Percentiles rank a stretch among this genome's conserved stretches.
Conservation (phyloP, 345 rosid genomes). For the Stellera chamaejasme region DNA sequence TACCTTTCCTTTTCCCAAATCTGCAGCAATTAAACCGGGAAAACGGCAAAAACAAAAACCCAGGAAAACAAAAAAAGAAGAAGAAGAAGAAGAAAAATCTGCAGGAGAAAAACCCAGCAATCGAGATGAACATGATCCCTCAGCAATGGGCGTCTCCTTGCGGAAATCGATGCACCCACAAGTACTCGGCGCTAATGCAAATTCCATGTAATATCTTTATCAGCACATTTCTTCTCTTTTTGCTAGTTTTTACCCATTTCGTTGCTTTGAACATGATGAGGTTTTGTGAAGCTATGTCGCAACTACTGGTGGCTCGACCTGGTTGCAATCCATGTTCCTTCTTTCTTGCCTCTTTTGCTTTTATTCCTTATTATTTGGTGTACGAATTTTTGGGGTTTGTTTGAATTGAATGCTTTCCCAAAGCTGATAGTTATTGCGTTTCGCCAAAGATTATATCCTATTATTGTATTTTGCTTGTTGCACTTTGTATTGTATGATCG, state of each 20-base stretch:
- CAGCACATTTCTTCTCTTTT: background rate
- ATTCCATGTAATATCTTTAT: slow-evolving; percentile 51
- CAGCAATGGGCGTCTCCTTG: slow-evolving; percentile 90
- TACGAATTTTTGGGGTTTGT: background rate
- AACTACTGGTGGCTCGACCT: background rate
- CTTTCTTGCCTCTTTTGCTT: background rate
- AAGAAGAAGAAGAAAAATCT: slow-evolving; percentile 15
- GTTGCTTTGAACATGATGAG: too few species aligned
- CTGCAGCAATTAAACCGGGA: too few species aligned
- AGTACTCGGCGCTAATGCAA: slow-evolving; percentile 73
- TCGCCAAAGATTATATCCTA: too few species aligned
- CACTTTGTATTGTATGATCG: too few species aligned
- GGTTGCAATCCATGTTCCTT: background rate
- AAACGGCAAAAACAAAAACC: too few species aligned
- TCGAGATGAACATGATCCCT: slow-evolving; percentile 33
- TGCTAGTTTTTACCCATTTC: background rate
- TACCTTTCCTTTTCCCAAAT: too few species aligned
- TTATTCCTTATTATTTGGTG: background rate
- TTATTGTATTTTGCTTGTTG: too few species aligned
- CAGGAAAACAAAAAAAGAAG: background rate
- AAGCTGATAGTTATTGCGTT: too few species aligned
- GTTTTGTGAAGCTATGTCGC: too few species aligned
- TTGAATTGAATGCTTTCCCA: background rate
- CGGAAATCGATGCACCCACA: slow-evolving; percentile 68
- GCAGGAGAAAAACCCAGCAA: too few species aligned